These are phyloP conservation scores for Neonectria neomacrospora DNA, from an alignment of 2,329 filamentous ascomycete genomes.

Conservation along the genomic window DNA sequence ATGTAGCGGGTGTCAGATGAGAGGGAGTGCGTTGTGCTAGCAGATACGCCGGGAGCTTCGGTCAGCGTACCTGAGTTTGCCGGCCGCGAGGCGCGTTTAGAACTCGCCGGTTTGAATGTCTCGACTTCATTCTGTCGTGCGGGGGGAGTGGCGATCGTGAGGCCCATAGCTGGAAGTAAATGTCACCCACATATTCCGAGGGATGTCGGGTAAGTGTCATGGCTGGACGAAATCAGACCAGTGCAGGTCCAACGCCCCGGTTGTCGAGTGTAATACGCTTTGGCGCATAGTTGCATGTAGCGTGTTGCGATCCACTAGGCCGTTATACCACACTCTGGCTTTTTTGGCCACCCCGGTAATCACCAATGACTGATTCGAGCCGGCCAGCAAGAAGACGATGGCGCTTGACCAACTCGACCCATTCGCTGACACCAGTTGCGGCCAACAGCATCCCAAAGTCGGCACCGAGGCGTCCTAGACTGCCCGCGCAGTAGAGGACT, in stretches of 20 bases:
- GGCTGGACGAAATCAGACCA: constrained; percentile 37
- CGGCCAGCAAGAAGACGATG: constrained; percentile 86
- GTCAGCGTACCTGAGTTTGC: constrained; percentile 44
- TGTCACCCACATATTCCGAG: constrained; percentile 34
- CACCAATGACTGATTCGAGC: constrained; percentile 74
- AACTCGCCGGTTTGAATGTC: constrained; percentile 31
- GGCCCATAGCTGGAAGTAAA: constrained; percentile 40
- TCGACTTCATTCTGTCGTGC: constrained; percentile 37
- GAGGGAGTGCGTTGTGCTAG: constrained; percentile 2
- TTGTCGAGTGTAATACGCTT: constrained; percentile 36
- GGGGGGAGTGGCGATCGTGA: constrained; percentile 38
- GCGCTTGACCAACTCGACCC: constrained; percentile 89
- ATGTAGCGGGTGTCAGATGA: constrained; percentile 35
- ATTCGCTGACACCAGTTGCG: constrained; percentile 69
- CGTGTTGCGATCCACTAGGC: background rate
- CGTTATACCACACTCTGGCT: constrained; percentile 14
- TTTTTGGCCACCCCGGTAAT: constrained; percentile 50
- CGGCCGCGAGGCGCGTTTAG: constrained; percentile 33
- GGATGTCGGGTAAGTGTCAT: constrained; percentile 36
- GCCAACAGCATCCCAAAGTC: constrained; percentile 94
- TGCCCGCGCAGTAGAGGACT: constrained; percentile 91
- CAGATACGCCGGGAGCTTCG: constrained; percentile 14
- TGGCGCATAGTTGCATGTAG: constrained; percentile 38
- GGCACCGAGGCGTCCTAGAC: constrained; percentile 86
- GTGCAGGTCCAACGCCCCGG: constrained; percentile 30